A percentile compares a stretch with the other conserved stretches of the same genome.
These are phyloP conservation scores for Blastobotrys malaysiensis DNA, from an alignment of 1,139 yeast genomes.

Conservation along the genomic window DNA sequence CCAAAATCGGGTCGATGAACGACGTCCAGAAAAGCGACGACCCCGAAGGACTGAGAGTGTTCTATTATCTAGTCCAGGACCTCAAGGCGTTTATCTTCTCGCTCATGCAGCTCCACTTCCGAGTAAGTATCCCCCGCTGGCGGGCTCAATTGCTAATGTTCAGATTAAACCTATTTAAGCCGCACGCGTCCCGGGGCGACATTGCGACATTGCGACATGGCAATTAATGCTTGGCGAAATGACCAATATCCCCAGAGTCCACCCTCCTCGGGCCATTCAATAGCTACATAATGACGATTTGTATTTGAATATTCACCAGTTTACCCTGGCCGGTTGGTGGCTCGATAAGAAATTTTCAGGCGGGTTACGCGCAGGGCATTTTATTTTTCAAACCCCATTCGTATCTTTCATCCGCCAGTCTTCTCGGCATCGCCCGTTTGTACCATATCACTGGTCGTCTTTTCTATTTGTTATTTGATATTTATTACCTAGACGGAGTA, in stretches of 20 bases:
- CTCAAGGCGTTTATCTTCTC: conserved; percentile 42
- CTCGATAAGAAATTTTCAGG: not conserved
- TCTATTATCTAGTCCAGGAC: conserved; percentile 42
- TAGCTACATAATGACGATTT: not conserved
- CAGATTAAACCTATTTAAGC: conserved; percentile 23
- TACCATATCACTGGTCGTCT: no score
- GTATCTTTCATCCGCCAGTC: no score
- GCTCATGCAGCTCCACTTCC: conserved; percentile 40
- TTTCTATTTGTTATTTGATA: no score
- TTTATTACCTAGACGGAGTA: not conserved
- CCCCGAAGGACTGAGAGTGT: conserved; percentile 42
- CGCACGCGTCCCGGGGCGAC: not conserved
- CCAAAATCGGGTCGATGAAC: conserved; percentile 38
- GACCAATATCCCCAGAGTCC: no score
- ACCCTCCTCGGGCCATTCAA: no score
- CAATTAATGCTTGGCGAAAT: no score
- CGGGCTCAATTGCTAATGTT: not conserved
- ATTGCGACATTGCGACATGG: not conserved
- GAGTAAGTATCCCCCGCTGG: not conserved
- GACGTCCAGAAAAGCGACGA: conserved; percentile 40
- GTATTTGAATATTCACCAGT: not conserved
- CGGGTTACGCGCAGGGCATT: not conserved
- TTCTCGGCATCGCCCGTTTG: no score
- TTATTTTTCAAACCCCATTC: not conserved
- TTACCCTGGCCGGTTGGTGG: not conserved